A percentile compares a stretch with the other conserved stretches of the same genome.
Conservation (phyloP, 2,329 filamentous ascomycete species). For the Talaromyces pinophilus region DNA sequence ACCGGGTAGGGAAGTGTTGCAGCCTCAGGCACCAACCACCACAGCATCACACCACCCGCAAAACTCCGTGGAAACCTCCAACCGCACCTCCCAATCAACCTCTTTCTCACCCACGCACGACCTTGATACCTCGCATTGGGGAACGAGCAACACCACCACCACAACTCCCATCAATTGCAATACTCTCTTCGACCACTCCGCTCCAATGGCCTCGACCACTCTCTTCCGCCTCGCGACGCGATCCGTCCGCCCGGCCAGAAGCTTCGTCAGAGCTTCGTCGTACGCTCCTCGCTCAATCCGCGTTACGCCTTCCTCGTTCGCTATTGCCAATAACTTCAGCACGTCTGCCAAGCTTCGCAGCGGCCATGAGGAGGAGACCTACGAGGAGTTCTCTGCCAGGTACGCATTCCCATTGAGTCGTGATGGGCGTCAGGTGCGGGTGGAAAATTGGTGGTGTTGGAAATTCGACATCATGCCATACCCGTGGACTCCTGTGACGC, state of each 20-base stretch:
- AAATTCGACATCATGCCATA: constrained; percentile 21
- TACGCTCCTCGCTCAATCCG: constrained; percentile 53
- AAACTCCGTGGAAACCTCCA: constrained; percentile 24
- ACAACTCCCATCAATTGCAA: constrained; percentile 15
- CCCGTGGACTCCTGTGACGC: neutral
- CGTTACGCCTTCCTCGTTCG: constrained; percentile 55
- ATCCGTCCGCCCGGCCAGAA: constrained; percentile 55
- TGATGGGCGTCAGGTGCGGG: constrained; percentile 3
- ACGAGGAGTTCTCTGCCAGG: constrained; percentile 98
- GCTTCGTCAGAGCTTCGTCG: constrained; percentile 66
- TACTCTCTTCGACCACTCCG: constrained; percentile 25
- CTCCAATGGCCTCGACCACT: constrained; percentile 65
- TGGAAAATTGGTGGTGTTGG: constrained; percentile 7
- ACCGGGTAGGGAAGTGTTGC: constrained; percentile 19
- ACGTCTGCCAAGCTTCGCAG: constrained; percentile 58
- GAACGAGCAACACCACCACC: constrained; percentile 19
- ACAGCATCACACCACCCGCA: constrained; percentile 26
- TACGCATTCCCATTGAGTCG: constrained; percentile 54
- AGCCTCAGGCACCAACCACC: constrained; percentile 22
- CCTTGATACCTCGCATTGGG: constrained; percentile 21
- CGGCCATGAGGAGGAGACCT: constrained; percentile 88
- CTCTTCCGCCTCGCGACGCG: constrained; percentile 72
- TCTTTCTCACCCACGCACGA: constrained; percentile 17
- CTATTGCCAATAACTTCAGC: constrained; percentile 65
- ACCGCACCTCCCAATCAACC: constrained; percentile 20